phyloP scores from a whole-genome alignment of 2,329 filamentous ascomycete species.

The Stemphylium vesicarium region DNA sequence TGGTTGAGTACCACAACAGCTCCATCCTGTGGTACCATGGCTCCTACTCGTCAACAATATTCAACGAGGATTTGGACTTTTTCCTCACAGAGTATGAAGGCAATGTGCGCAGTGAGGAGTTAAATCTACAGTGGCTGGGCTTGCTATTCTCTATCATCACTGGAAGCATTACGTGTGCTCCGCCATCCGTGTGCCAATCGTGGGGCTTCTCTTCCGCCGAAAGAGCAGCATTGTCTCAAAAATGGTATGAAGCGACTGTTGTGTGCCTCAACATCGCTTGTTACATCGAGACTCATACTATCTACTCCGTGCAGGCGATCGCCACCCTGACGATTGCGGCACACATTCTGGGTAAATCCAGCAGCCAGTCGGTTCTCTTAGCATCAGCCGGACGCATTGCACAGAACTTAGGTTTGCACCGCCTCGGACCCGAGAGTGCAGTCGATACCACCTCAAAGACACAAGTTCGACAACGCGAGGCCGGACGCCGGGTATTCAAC shows the following conservation, averaged over 20 bases:
- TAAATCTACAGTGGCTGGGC: slow-evolving; percentile 54
- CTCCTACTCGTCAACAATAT: slow-evolving; percentile 39
- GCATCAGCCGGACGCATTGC: slow-evolving; percentile 55
- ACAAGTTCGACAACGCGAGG: slow-evolving; percentile 34
- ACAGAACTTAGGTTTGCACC: slow-evolving; percentile 55
- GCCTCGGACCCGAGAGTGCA: slow-evolving; percentile 35
- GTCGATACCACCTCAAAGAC: not conserved
- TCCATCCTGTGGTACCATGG: slow-evolving; percentile 49
- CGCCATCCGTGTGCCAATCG: slow-evolving; percentile 25
- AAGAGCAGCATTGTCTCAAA: slow-evolving; percentile 46
- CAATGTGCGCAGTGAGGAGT: slow-evolving; percentile 36
- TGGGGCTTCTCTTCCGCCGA: slow-evolving; percentile 54
- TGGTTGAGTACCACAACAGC: slow-evolving; percentile 47
- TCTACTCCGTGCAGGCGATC: slow-evolving; percentile 55
- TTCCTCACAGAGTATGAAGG: slow-evolving; percentile 41
- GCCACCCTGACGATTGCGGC: slow-evolving; percentile 54
- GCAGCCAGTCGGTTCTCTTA: slow-evolving; percentile 54
- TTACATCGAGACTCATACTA: slow-evolving; percentile 49
- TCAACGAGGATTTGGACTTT: slow-evolving; percentile 2
- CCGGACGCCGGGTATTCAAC: slow-evolving; percentile 45
- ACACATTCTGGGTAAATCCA: slow-evolving; percentile 55
- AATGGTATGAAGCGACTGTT: slow-evolving; percentile 54
- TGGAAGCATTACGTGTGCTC: slow-evolving; percentile 51
- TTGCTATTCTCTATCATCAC: slow-evolving; percentile 53
- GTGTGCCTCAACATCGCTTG: slow-evolving; percentile 53